Evolutionary conservation across 2,329 filamentous ascomycete genomes (phyloP), one percentile per base, ranked within the genome.

Genomic region (Lecanosticta acicola): DNA sequence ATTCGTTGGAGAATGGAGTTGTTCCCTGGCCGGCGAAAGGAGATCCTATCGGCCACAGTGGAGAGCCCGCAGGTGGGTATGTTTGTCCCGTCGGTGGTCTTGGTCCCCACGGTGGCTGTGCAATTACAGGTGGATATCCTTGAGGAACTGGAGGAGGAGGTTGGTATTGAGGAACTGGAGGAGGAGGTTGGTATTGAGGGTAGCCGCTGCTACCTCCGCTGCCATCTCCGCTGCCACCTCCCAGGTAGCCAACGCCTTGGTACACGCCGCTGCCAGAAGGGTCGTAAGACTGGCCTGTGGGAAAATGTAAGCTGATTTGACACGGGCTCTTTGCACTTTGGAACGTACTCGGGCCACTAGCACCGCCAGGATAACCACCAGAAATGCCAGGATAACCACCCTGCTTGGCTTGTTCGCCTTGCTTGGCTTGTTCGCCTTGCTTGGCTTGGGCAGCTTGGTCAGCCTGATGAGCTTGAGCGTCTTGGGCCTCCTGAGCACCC

Each of bases 21-120:
- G 19, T 17, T 16, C 35, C 35, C 35, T 37, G 35, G 35, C 35
- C 35, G 9, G 35, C 35, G 35, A 37, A 37, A 9, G 35, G 35
- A 37, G 35, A 37, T n/a, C 35, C 35, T 3, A 18, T 4, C 5
- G 35, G 35, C 35, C 35, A 37, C 14, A 37, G 35, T 4, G 35
- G 35, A 37, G 35, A 37, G 35, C 35, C 33, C 5, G 33, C 5
- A 35, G 11, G 33, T 35, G 33, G 11, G n/a, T 8, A 8, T 18
- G 33, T 7, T 35, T 5, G 16, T 14, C 7, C n/a, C 11, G 11
- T 11, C 35, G 14, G 14, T 37, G 35, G 35, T 37, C 14, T 3
- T 19, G 35, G 35, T 3, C 4, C 11, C 3, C 3, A 8, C 3
- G 18, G 35, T 4, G 11, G 35, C 35, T n/a, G 35, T 37, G 33